Evolutionary conservation across 1,284 basidiomycete species (phyloP), one percentile per base, ranked within the genome.

Genomic region (Hymenochaete sp.): DNA sequence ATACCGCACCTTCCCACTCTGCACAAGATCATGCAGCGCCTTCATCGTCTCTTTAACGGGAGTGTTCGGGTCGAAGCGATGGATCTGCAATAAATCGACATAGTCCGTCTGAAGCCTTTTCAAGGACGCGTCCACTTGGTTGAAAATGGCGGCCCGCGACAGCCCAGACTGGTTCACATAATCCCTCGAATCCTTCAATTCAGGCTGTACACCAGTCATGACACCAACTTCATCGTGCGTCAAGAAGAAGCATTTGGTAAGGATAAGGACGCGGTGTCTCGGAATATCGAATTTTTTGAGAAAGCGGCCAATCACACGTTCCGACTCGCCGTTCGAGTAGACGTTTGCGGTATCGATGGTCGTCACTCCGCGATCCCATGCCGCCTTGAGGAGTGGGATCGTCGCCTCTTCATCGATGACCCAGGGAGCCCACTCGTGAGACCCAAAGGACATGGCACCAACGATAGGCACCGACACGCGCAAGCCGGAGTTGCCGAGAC

Each of bases 311-410:
- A 72, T 52, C 21, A 72, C 38, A 3, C 57, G 54, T 40, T 72
- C 71, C 0, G 70, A 71, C 45, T 68, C 67, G 5, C 73, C 72
- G 42, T 72, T 70, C 3, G 70, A 72, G 49, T 77, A 77, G 2
- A 71, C 58, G 54, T 81, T 77, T 19, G 78, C 75, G 0, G 79
- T 79, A 53, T 75, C 72, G 48, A 72, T 60, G 13, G 68, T 71
- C 45, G 62, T 71, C 46, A 71, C 59, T 1, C 67, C 69, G 4
- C 57, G 52, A 38, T 67, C 66, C 70, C 71, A 73, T 4, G 72
- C 72, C 6, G 66, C 64, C 42, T 73, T 71, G 36, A 73, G 55
- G 37, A 73, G 51, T 22, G 58, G 56, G 4, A 69, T 44, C 0
- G 64, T 56, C 13, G 59, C 21, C 61, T 74, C 68, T 63, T 73